Evolutionary conservation across 2,329 filamentous ascomycete species (phyloP).

Genomic region (Diaporthe aspalathi): DNA sequence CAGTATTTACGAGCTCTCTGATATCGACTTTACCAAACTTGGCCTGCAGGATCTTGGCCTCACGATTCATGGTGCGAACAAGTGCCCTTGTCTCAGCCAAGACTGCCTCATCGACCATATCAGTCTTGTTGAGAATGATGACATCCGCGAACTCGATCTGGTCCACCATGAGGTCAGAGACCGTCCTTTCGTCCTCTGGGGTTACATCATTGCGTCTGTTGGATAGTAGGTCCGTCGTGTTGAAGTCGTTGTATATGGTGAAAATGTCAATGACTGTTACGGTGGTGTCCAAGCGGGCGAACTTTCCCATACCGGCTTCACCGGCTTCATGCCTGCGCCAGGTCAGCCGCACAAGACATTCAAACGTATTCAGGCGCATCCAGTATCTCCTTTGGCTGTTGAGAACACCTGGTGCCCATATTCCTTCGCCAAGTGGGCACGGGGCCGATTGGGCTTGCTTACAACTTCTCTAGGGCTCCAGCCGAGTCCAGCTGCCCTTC

Average conservation of each 20-base stretch:
- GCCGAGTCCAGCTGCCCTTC: slow-evolving; percentile 15
- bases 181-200: slow-evolving; percentile 77
- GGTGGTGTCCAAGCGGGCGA: slow-evolving; percentile 76
- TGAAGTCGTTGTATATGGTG: slow-evolving; percentile 78
- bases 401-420: background rate
- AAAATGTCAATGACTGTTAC: slow-evolving; percentile 81
- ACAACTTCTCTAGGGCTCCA: slow-evolving; percentile 50
- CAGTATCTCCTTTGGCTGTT: too few relatives aligned
- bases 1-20: slow-evolving; percentile 72
- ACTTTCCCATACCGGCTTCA: slow-evolving; percentile 63
- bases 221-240: slow-evolving; percentile 75
- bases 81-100: slow-evolving; percentile 62
- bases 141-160: slow-evolving; percentile 84
- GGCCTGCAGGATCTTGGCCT: slow-evolving; percentile 72
- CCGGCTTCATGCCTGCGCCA: slow-evolving; percentile 3
- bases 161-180: slow-evolving; percentile 81
- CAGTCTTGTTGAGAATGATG: slow-evolving; percentile 77
- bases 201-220: slow-evolving; percentile 71
- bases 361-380: too few relatives aligned
- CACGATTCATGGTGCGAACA: slow-evolving; percentile 72
- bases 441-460: slow-evolving; percentile 31
- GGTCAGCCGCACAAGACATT: background rate
- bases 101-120: slow-evolving; percentile 61
- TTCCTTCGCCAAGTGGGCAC: too few relatives aligned
- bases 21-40: slow-evolving; percentile 71